Evolutionary conservation across 768 basidiomycete genomes (phyloP).

Genomic region (Guyanaporus albipodus): DNA sequence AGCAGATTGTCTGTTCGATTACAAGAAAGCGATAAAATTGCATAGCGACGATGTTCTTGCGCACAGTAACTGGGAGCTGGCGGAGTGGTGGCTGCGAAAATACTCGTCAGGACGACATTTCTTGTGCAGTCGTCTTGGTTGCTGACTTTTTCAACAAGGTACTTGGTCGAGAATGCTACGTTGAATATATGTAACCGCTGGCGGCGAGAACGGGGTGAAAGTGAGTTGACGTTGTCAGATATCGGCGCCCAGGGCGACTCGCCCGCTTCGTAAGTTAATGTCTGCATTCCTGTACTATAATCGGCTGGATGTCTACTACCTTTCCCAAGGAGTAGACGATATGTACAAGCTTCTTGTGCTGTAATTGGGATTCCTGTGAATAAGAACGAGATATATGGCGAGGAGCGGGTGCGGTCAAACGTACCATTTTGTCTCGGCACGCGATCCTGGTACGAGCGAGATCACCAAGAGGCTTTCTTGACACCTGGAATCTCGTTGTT

Average conservation of each 20-base stretch:
- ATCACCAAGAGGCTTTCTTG: conserved; percentile 86
- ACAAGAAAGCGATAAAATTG: conserved; percentile 62
- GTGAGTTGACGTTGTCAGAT: conserved; percentile 58
- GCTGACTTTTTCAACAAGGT: conserved; percentile 41
- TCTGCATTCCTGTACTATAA: conserved; percentile 11
- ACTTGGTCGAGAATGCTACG: conserved; percentile 71
- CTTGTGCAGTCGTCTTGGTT: background rate
- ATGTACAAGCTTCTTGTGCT: background rate
- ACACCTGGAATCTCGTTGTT: conserved; percentile 84
- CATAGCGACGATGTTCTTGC: conserved; percentile 93
- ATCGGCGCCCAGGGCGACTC: conserved; percentile 39
- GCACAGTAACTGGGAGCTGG: conserved; percentile 87
- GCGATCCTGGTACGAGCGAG: background rate
- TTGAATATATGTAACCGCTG: conserved; percentile 79
- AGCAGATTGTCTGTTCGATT: conserved; percentile 74
- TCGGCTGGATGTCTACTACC: background rate
- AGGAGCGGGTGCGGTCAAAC: background rate
- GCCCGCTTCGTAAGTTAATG: conserved; percentile 18
- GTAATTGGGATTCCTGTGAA: background rate
- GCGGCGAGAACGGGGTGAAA: conserved; percentile 79
- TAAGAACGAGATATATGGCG: background rate
- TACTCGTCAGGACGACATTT: conserved; percentile 52
- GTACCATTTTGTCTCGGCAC: background rate
- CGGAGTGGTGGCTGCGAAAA: conserved; percentile 76
- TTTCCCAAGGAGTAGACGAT: conserved; percentile 7